Evolutionary conservation across 2,329 filamentous ascomycete genomes (phyloP), one percentile per base, ranked within the genome.

Genomic region (Diplodia seriata): DNA sequence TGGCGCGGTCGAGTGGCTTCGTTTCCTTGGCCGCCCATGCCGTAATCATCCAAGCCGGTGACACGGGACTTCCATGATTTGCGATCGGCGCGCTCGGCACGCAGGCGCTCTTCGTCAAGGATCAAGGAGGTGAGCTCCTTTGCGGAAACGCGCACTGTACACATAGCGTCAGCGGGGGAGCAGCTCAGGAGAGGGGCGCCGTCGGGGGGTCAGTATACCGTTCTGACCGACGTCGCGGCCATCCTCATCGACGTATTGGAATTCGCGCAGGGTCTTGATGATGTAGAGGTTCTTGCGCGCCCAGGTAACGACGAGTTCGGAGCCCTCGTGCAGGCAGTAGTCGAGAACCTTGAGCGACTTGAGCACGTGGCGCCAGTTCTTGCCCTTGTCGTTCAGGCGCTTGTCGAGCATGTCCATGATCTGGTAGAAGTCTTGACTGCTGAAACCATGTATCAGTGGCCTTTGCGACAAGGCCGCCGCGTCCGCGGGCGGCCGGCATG

Each of bases 321-420:
- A 97, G 57, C 95, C 95, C 79, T 99, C 95, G 78, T 99, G 95
- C 68, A 99, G 85, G 81, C 94, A 97, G 81, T 99, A 99, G 80
- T 99, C 95, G 68, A 98, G 86, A 65, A 99, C 95, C 80, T 99
- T 99, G 73, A 99, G 85, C 51, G 95, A 96, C 82, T 99, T 99
- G 69, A 99, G 84, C 14, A 99, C 95, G 79, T 99, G 95, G 74
- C 95, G 90, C 95, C 95, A 99, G 79, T 99, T 99, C 86, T 98
- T 99, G 77, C 95, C 95, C 81, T 99, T 98, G 81, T 99, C 95
- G 76, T 99, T 99, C 76, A 99, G 84, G 73, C 95, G 91, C 85
- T 98, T 98, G 82, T 99, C 95, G 73, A 99, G 85, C 93, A 99
- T 99, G 80, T 99, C 95, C 90, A 99, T 97, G 75, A 99, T 97